A percentile compares a stretch with the other conserved stretches of the same genome.
phyloP scores from a whole-genome alignment of 345 rosid species.

The Gossypium arboreum region DNA sequence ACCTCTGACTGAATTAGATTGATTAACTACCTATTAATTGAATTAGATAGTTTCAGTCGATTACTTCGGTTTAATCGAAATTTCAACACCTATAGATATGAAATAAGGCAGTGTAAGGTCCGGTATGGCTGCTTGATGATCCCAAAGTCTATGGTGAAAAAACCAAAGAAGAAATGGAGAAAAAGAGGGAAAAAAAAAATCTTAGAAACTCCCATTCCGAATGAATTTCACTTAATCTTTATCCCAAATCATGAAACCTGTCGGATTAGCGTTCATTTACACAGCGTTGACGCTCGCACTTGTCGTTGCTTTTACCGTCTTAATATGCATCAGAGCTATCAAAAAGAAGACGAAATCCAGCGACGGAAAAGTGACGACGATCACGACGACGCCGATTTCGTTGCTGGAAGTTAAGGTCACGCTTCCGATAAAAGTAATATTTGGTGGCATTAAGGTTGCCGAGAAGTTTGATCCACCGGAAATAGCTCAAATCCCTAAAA shows the following conservation, averaged over 20 bases:
- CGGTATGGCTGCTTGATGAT: neutral
- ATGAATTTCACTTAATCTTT: neutral
- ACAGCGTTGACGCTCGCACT: neutral
- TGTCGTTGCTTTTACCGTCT: neutral
- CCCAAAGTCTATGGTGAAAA: neutral
- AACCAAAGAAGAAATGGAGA: neutral
- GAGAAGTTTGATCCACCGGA: conserved; percentile 22
- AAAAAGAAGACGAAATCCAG: conserved; percentile 15
- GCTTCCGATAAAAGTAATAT: conserved; percentile 26
- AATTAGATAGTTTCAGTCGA: no score
- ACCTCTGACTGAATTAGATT: no score
- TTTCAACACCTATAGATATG: neutral
- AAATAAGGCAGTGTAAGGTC: neutral
- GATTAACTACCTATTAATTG: no score
- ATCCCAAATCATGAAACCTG: neutral
- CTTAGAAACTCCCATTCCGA: neutral
- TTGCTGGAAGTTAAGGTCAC: conserved; percentile 33
- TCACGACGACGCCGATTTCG: conserved; percentile 24
- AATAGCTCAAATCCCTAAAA: conserved; percentile 27
- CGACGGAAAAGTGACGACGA: conserved; percentile 30
- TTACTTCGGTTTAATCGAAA: no score
- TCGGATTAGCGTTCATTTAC: neutral
- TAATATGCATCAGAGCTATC: neutral
- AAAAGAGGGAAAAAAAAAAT: neutral
- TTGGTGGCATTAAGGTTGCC: conserved; percentile 15